Conservation (phyloP, 2,329 filamentous ascomycete species). For the Sporothrix variecibatus region DNA sequence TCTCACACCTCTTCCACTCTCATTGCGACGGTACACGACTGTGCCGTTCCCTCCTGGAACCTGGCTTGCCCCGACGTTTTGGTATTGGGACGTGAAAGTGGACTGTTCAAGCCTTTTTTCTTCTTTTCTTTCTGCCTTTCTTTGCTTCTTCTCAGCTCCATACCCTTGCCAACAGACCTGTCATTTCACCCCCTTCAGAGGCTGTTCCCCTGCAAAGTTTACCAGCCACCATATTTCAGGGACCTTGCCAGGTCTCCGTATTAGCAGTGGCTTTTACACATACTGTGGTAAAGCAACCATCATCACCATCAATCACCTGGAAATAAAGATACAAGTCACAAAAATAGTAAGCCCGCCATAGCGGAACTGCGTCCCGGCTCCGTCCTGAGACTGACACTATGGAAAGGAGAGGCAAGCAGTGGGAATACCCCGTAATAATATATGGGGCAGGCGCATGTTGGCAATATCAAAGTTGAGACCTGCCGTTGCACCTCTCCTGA, state of each 20-base stretch:
- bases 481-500: conserved; percentile 17
- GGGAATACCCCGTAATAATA: neutral
- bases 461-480: neutral
- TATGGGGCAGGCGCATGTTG: neutral
- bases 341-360: neutral
- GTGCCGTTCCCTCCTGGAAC: neutral
- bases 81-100: conserved; percentile 2
- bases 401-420: neutral
- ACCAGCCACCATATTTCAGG: neutral
- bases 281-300: too few relatives aligned
- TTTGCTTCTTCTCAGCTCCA: neutral
- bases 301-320: neutral
- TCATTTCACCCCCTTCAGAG: neutral
- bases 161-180: neutral
- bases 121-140: neutral
- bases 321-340: neutral
- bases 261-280: too few relatives aligned
- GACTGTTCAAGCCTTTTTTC: too few relatives aligned
- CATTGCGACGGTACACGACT: neutral
- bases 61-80: conserved; percentile 5
- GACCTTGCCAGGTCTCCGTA: neutral
- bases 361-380: conserved; percentile 19
- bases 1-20: neutral
- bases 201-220: neutral
- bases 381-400: neutral